These are phyloP conservation scores for Saccharomyces paradoxus DNA, from an alignment of 805 yeast species.

Conservation along the genomic window DNA sequence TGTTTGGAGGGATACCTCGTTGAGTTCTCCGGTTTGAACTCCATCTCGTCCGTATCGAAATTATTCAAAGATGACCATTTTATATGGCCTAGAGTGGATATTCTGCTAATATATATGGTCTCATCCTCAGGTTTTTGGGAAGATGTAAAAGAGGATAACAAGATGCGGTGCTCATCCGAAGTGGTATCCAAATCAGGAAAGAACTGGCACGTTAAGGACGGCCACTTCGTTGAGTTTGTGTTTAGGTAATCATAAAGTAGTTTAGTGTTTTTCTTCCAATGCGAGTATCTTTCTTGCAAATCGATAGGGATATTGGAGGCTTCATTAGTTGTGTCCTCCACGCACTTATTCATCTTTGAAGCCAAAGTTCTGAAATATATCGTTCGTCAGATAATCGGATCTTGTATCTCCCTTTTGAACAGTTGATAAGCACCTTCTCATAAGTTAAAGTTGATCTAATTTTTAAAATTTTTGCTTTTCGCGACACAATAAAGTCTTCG, in stretches of 20 bases:
- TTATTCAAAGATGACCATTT: conserved; percentile 30
- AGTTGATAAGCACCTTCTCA: background rate
- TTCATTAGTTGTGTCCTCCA: background rate
- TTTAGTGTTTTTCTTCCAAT: conserved; percentile 79
- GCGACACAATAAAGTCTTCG: background rate
- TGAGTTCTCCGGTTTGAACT: conserved; percentile 29
- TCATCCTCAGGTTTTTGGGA: conserved; percentile 31
- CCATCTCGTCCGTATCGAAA: conserved; percentile 33
- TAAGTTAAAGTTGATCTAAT: background rate
- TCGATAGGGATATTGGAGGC: conserved; percentile 15
- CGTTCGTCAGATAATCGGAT: background rate
- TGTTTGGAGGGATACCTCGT: conserved; percentile 23
- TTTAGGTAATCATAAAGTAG: conserved; percentile 65
- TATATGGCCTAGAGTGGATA: conserved; percentile 27
- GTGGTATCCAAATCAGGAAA: conserved; percentile 39
- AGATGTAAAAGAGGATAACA: conserved; percentile 30
- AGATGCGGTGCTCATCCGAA: conserved; percentile 22
- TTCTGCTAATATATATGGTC: conserved; percentile 20
- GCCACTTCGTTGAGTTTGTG: conserved; percentile 61
- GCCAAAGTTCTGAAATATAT: background rate
- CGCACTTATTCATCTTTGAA: background rate
- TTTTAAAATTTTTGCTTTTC: background rate
- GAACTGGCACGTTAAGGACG: conserved; percentile 65
- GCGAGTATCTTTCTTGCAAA: conserved; percentile 27
- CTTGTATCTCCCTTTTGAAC: background rate